phyloP scores from a whole-genome alignment of 257 asterid species.

The Scutellaria galericulata region DNA sequence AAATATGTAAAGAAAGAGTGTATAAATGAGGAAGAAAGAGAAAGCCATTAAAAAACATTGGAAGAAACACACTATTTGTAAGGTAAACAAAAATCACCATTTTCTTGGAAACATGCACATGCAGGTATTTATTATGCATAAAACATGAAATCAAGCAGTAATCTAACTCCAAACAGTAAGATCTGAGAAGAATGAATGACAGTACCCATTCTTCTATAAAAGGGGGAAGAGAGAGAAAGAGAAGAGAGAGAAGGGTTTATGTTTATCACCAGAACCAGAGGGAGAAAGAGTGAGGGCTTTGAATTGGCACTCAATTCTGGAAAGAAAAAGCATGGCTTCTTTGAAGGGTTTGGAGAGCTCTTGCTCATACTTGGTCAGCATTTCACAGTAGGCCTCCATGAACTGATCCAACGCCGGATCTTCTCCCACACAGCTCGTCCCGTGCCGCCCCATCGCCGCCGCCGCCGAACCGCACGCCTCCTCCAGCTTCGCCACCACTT shows the following conservation, averaged over 20 bases:
- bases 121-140: constrained; percentile 40
- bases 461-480: constrained; percentile 76
- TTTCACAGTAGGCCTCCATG: constrained; percentile 98
- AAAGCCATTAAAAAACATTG: constrained; percentile 45
- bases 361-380: constrained; percentile 86
- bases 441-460: constrained; percentile 44
- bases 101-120: constrained; percentile 70
- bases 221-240: neutral
- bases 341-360: constrained; percentile 92
- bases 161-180: constrained; percentile 42
- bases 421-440: constrained; percentile 59
- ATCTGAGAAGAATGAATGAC: constrained; percentile 44
- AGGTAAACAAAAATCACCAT: constrained; percentile 40
- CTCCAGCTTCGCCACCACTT: constrained; percentile 85
- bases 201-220: neutral
- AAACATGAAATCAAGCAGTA: constrained; percentile 42
- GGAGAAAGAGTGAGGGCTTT: constrained; percentile 71
- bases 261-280: constrained; percentile 57
- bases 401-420: constrained; percentile 96
- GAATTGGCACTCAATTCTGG: constrained; percentile 81
- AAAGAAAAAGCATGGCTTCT: constrained; percentile 92
- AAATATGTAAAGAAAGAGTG: neutral
- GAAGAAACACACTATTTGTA: constrained; percentile 32
- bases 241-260: constrained; percentile 13
- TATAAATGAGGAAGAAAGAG: constrained; percentile 35